Conservation (phyloP, 106 monocot genomes). For the Vanilla planifolia region DNA sequence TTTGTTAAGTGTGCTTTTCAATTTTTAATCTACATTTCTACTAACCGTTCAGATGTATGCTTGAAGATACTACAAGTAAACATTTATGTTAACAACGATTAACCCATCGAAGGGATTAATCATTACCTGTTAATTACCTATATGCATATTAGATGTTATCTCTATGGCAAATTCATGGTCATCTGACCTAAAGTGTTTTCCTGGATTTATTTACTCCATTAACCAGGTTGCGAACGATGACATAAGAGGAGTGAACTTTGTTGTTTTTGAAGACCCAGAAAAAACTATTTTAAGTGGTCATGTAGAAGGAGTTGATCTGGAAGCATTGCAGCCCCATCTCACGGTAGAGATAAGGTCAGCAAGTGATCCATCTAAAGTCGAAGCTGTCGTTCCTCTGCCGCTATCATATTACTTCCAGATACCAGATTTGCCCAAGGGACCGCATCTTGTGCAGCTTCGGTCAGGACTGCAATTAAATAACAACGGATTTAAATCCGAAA, state of each 20-base stretch:
- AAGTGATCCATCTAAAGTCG: constrained; percentile 51
- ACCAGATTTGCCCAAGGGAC: constrained; percentile 67
- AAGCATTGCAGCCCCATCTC: constrained; percentile 62
- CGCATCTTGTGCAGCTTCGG: constrained; percentile 71
- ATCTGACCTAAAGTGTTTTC: background rate
- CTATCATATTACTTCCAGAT: constrained; percentile 75
- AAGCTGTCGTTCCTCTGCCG: constrained; percentile 61
- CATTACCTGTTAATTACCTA: too few species aligned
- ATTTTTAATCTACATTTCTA: too few species aligned
- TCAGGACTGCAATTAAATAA: constrained; percentile 38
- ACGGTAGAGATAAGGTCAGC: constrained; percentile 73
- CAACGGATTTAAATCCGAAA: constrained; percentile 65
- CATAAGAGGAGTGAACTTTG: constrained; percentile 63
- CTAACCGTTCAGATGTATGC: too few species aligned
- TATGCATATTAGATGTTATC: too few species aligned
- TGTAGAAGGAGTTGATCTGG: constrained; percentile 65
- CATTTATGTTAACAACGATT: too few species aligned
- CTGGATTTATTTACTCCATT: background rate
- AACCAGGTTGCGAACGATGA: constrained; percentile 74
- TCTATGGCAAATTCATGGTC: too few species aligned
- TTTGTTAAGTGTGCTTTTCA: too few species aligned
- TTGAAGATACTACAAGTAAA: too few species aligned
- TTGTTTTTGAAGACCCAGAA: constrained; percentile 87
- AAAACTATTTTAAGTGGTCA: constrained; percentile 77
- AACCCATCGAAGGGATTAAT: too few species aligned